Conservation (phyloP, 2,329 filamentous ascomycete genomes). For the Pseudogymnoascus pannorum region DNA sequence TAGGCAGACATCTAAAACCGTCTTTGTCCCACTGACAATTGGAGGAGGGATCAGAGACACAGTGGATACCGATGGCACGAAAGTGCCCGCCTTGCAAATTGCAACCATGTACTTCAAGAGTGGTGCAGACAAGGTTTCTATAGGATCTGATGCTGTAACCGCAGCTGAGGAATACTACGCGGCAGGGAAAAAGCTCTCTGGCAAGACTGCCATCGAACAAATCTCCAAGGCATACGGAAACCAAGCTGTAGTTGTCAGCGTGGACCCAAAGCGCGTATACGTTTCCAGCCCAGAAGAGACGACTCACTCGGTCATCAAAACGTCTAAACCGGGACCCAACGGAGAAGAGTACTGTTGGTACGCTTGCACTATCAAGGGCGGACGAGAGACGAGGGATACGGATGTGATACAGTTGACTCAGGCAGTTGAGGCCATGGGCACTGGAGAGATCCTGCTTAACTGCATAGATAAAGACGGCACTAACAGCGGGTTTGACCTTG, state of each 20-base stretch:
- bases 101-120: slow-evolving; percentile 96
- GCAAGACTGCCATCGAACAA: slow-evolving; percentile 87
- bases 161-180: slow-evolving; percentile 89
- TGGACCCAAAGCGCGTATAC: slow-evolving; percentile 90
- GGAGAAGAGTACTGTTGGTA: slow-evolving; percentile 91
- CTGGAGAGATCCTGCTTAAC: slow-evolving; percentile 90
- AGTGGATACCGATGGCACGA: slow-evolving; percentile 77
- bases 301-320: slow-evolving; percentile 67
- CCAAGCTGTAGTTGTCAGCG: slow-evolving; percentile 91
- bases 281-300: slow-evolving; percentile 60
- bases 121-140: slow-evolving; percentile 94
- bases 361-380: slow-evolving; percentile 93
- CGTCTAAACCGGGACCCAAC: slow-evolving; percentile 59
- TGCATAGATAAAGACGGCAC: slow-evolving; percentile 97
- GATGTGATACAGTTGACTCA: slow-evolving; percentile 82
- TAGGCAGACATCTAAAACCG: slow-evolving; percentile 74
- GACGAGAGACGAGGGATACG: slow-evolving; percentile 85
- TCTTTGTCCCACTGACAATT: slow-evolving; percentile 93
- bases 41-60: slow-evolving; percentile 94
- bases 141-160: slow-evolving; percentile 87
- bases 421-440: slow-evolving; percentile 92
- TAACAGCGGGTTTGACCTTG: slow-evolving; percentile 89
- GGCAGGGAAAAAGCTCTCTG: slow-evolving; percentile 59
- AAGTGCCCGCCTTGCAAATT: slow-evolving; percentile 83
- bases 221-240: slow-evolving; percentile 91